These are phyloP conservation scores for Capillidium rhysosporum DNA, from an alignment of 371 early-diverging fungal genomes.

Conservation along the genomic window DNA sequence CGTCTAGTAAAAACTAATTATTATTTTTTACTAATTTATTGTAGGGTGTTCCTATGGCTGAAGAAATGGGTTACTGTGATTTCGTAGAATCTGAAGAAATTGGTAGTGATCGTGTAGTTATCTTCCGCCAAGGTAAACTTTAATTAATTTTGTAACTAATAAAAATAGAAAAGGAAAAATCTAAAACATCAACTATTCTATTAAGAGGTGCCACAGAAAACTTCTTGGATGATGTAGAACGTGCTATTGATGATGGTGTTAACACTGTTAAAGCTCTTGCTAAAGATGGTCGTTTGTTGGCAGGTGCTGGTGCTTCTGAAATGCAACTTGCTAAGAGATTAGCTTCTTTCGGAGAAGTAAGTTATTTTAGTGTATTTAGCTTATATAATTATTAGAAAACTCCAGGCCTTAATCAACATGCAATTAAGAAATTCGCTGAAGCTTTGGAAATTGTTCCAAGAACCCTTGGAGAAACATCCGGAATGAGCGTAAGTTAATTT, in stretches of 20 bases:
- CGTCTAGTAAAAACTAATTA: conserved; percentile 21
- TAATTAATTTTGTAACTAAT: background rate
- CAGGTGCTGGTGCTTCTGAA: conserved; percentile 94
- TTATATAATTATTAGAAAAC: conserved; percentile 34
- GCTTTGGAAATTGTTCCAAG: conserved; percentile 90
- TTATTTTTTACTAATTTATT: background rate
- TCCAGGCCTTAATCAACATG: conserved; percentile 87
- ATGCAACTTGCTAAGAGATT: conserved; percentile 75
- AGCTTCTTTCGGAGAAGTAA: conserved; percentile 35
- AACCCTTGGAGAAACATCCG: conserved; percentile 91
- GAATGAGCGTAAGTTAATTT: conserved; percentile 81
- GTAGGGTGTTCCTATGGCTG: conserved; percentile 75
- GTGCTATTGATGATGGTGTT: conserved; percentile 96
- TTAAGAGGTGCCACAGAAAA: conserved; percentile 96
- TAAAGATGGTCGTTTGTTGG: conserved; percentile 66
- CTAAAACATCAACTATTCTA: conserved; percentile 87
- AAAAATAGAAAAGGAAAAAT: conserved; percentile 30
- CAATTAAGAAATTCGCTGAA: conserved; percentile 91
- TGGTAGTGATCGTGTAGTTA: conserved; percentile 90
- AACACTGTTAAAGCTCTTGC: conserved; percentile 88
- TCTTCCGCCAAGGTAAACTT: conserved; percentile 54
- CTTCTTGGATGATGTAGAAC: conserved; percentile 91
- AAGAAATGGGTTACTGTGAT: conserved; percentile 95
- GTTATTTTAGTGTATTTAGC: background rate
- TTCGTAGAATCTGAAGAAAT: conserved; percentile 89